Base-by-base conservation (phyloP, 305 asterid species). In the Ruellia speciosa region DNA sequence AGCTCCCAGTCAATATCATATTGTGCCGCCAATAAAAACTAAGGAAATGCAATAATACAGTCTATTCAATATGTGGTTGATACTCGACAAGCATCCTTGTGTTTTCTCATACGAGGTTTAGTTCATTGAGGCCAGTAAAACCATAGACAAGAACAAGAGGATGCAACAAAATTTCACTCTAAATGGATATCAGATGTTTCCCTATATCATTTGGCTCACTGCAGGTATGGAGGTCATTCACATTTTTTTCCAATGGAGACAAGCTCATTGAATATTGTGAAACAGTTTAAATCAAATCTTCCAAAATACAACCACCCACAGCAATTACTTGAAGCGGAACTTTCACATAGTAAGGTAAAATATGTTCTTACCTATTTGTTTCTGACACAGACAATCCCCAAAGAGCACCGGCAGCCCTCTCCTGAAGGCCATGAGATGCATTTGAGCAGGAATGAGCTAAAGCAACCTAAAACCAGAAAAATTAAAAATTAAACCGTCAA, bases 351-450 rank as follows among this genome's bases (percentile, higher is more conserved):
- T 37, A 39, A 47, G 50, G 34, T 18, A 60, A 35, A 46, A n/a
- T 14, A 60, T 39, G 62, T 55, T 43, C 58, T 20, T 62, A 86
- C 98, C 96, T 92, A 70, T 92, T 88, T 60, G 90, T 74, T 84
- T 92, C 99, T 18, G 99, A 92, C 50, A 88, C 95, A 11, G 99
- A 92, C 77, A 92, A 72, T 54, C 96, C 99, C 99, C 99, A 92
- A 19, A 92, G 87, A 61, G 99, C 99, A 81, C 99, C 99, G 19
- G 97, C 99, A 66, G 95, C 99, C 73, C 99, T 82, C 85, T 92
- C 96, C 68, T 88, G 99, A 74, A 92, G 95, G 66, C 94, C 81
- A 34, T 80, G 88, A 66, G 96, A 76, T 35, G 96, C 80, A 79
- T 77, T 80, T 41, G 85, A 51, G 66, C 98, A 83, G 16, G 95